These are phyloP conservation scores for Alisma plantagoaquatica DNA, from an alignment of 106 monocot genomes.

Conservation along the genomic window DNA sequence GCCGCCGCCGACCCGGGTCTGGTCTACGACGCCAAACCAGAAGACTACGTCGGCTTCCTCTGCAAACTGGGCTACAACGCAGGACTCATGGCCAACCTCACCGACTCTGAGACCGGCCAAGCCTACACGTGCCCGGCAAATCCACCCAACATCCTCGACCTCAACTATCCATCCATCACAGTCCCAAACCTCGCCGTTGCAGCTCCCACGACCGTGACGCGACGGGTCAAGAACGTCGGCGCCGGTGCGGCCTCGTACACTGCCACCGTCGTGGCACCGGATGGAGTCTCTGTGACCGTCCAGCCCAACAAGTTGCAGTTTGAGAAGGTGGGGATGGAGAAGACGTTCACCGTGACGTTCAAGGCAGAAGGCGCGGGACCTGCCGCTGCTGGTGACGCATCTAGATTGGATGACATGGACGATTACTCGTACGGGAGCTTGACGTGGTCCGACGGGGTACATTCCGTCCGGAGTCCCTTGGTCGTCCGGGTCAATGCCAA, in stretches of 20 bases:
- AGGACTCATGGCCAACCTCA: constrained; percentile 5
- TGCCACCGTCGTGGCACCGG: constrained; percentile 17
- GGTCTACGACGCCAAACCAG: constrained; percentile 29
- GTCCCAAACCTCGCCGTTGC: constrained; percentile 6
- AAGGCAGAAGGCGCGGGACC: not conserved
- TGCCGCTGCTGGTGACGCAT: too few species aligned
- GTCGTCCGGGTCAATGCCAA: constrained; percentile 11
- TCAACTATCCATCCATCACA: constrained; percentile 73
- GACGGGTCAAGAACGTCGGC: constrained; percentile 61
- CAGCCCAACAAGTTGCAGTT: constrained; percentile 33
- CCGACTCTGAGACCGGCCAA: too few species aligned
- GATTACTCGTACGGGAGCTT: constrained; percentile 32
- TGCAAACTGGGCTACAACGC: constrained; percentile 32
- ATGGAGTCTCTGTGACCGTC: constrained; percentile 26
- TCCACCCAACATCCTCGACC: constrained; percentile 14
- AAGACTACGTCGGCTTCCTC: constrained; percentile 39
- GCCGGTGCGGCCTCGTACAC: constrained; percentile 30
- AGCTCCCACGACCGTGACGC: constrained; percentile 7
- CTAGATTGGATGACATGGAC: too few species aligned
- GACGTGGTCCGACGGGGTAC: constrained; percentile 41
- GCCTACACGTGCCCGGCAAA: constrained; percentile 26
- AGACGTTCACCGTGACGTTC: constrained; percentile 28
- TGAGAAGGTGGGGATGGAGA: constrained; percentile 33
- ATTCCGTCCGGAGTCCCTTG: constrained; percentile 33
- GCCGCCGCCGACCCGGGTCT: constrained; percentile 43